Base-by-base conservation (phyloP, 1,139 yeast species). In the Protomyces inundatus region DNA sequence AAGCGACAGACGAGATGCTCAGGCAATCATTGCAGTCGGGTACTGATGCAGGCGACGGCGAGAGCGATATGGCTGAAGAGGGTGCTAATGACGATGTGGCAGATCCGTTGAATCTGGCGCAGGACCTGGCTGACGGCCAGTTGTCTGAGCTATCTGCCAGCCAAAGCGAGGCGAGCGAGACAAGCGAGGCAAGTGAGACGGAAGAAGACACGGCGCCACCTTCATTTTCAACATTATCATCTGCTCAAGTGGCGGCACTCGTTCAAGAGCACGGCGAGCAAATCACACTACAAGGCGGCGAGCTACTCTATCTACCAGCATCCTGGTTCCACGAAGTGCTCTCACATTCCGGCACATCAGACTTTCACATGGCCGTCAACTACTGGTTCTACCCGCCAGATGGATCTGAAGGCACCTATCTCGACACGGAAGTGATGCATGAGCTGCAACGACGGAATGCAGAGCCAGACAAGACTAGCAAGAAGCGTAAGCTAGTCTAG, bases 331-430 rank as follows among this genome's bases (percentile, higher is more conserved):
- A 64, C 35, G 66, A 64, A 45, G 66, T 64, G 32, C 61, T 60
- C 35, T 54, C 61, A 50, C 39, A 36, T 34, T 54, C 58, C 1
- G 64, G 42, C 9, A 32, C 42, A 16, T 50, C 48, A 39, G 60
- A 53, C 23, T 42, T 54, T 32, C 66, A 64, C 42, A 42, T 64
- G 55, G 66, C 66, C 7, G 52, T 64, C 50, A 64, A 64, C 30
- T 64, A 64, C 50, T 64, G 66, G 66, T 64, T 60, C 36, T 55
- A 64, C 54, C 66, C 66, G 6, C 62, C 62, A 14, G 56, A 51
- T 12, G 40, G 45, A 12, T 6, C 4, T 7, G 39, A 52, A 9
- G 46, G 35, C 33, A 51, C 35, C 35, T 58, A 58, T 23, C 16
- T n/a, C 10, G 62, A 40, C 35, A 4, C 55, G 7, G 37, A 30